Conservation (phyloP, 1,139 yeast genomes). For the Trichomonascaceae sp. region DNA sequence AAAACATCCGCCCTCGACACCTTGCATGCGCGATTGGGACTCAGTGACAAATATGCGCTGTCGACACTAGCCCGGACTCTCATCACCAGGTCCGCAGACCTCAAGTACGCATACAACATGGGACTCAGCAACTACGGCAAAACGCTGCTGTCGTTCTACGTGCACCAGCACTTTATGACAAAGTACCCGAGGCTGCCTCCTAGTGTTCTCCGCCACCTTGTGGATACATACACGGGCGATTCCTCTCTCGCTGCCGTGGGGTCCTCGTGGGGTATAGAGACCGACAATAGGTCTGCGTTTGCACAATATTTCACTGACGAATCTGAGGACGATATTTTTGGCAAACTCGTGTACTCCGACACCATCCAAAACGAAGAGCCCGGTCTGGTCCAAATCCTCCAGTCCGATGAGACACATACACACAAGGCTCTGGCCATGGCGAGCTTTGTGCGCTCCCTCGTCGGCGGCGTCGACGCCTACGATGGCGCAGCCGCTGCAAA, state of each 20-base stretch:
- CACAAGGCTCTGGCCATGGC: constrained; percentile 34
- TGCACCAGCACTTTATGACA: constrained; percentile 56
- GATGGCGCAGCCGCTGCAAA: constrained; percentile 47
- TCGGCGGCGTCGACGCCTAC: constrained; percentile 31
- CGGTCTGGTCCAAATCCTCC: constrained; percentile 29
- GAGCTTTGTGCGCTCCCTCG: constrained; percentile 38
- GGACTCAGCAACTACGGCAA: constrained; percentile 79
- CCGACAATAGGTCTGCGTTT: constrained; percentile 49
- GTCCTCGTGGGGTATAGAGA: constrained; percentile 73
- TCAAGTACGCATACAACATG: constrained; percentile 51
- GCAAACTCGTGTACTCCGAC: constrained; percentile 22
- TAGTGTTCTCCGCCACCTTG: constrained; percentile 58
- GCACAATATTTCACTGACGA: constrained; percentile 60
- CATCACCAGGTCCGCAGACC: constrained; percentile 35
- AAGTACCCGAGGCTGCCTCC: constrained; percentile 86
- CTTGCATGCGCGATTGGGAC: constrained; percentile 61
- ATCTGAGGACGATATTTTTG: constrained; percentile 35
- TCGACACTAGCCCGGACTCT: constrained; percentile 73
- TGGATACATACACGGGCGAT: constrained; percentile 58
- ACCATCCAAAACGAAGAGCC: constrained; percentile 23
- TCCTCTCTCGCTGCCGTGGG: constrained; percentile 54
- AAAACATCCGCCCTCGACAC: constrained; percentile 61
- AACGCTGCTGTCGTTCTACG: constrained; percentile 60
- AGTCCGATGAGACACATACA: constrained; percentile 25
- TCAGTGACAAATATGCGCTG: constrained; percentile 33